Evolutionary conservation across 2,329 filamentous ascomycete genomes (phyloP).

Genomic region (Acarospora socialis): DNA sequence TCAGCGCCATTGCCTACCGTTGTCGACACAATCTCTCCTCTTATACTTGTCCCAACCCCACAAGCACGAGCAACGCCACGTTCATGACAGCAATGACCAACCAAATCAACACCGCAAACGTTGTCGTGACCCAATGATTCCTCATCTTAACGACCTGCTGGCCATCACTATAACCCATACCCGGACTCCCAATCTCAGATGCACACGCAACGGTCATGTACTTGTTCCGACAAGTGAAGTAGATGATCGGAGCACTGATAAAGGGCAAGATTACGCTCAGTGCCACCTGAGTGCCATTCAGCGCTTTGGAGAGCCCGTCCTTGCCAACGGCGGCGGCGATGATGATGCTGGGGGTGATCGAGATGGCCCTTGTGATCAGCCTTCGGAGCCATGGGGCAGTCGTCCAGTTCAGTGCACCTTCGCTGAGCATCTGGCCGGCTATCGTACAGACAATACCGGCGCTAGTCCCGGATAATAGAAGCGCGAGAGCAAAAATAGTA

Average conservation of each 20-base stretch:
- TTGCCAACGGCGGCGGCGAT: slow-evolving; percentile 67
- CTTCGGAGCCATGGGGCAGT: slow-evolving; percentile 65
- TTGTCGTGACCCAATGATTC: slow-evolving; percentile 52
- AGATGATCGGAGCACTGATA: slow-evolving; percentile 68
- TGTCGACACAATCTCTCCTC: not conserved
- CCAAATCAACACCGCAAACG: slow-evolving; percentile 52
- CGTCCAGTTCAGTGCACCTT: slow-evolving; percentile 65
- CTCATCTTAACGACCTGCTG: slow-evolving; percentile 44
- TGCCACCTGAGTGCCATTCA: slow-evolving; percentile 65
- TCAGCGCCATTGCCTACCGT: not conserved
- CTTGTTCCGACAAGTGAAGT: slow-evolving; percentile 64
- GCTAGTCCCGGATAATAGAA: slow-evolving; percentile 65
- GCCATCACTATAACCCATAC: slow-evolving; percentile 2
- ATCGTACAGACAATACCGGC: slow-evolving; percentile 85
- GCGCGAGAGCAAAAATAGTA: slow-evolving; percentile 68
- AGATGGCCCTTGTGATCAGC: slow-evolving; percentile 63
- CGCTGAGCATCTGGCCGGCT: slow-evolving; percentile 75
- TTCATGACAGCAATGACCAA: slow-evolving; percentile 64
- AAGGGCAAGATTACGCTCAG: slow-evolving; percentile 70
- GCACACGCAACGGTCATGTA: slow-evolving; percentile 55
- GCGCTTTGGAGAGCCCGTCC: slow-evolving; percentile 52
- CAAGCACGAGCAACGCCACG: slow-evolving; percentile 56
- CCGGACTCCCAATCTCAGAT: no score
- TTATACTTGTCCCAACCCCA: slow-evolving; percentile 38
- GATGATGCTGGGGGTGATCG: slow-evolving; percentile 68